Conservation (phyloP, 1,139 yeast genomes). For the Lodderomyces oxycetoniae region DNA sequence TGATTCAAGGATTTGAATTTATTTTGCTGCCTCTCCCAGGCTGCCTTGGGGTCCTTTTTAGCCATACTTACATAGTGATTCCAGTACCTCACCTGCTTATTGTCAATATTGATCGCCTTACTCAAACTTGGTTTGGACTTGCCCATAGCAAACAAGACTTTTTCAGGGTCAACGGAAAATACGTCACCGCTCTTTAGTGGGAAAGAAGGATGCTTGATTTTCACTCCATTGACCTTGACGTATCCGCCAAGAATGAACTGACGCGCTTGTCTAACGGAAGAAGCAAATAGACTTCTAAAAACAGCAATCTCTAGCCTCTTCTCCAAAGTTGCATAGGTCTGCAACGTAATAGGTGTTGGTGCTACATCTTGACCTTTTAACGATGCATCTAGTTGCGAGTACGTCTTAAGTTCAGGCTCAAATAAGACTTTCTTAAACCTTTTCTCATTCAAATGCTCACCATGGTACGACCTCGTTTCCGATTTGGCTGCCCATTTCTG, state of each 20-base stretch:
- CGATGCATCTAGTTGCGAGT: slow-evolving; percentile 78
- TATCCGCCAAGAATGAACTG: slow-evolving; percentile 79
- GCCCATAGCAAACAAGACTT: slow-evolving; percentile 83
- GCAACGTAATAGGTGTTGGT: slow-evolving; percentile 79
- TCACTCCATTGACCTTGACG: slow-evolving; percentile 80
- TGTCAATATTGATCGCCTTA: slow-evolving; percentile 64
- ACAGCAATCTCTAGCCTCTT: slow-evolving; percentile 85
- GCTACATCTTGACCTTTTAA: slow-evolving; percentile 53
- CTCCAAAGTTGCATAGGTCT: slow-evolving; percentile 84
- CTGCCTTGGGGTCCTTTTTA: slow-evolving; percentile 51
- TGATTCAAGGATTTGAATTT: slow-evolving; percentile 40
- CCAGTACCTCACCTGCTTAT: slow-evolving; percentile 69
- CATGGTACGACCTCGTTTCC: slow-evolving; percentile 93
- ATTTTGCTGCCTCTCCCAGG: slow-evolving; percentile 51
- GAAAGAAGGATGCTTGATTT: slow-evolving; percentile 75
- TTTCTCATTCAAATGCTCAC: slow-evolving; percentile 84
- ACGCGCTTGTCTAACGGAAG: slow-evolving; percentile 91
- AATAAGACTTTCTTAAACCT: slow-evolving; percentile 67
- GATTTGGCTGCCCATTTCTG: slow-evolving; percentile 90
- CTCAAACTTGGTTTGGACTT: slow-evolving; percentile 71
- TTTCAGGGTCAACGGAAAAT: slow-evolving; percentile 79
- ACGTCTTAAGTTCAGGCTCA: slow-evolving; percentile 72
- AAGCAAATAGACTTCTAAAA: slow-evolving; percentile 89
- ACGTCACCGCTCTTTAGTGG: slow-evolving; percentile 81
- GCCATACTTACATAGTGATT: slow-evolving; percentile 63